phyloP scores from a whole-genome alignment of 306 rosid genomes.

The Cicer chorassanicum region DNA sequence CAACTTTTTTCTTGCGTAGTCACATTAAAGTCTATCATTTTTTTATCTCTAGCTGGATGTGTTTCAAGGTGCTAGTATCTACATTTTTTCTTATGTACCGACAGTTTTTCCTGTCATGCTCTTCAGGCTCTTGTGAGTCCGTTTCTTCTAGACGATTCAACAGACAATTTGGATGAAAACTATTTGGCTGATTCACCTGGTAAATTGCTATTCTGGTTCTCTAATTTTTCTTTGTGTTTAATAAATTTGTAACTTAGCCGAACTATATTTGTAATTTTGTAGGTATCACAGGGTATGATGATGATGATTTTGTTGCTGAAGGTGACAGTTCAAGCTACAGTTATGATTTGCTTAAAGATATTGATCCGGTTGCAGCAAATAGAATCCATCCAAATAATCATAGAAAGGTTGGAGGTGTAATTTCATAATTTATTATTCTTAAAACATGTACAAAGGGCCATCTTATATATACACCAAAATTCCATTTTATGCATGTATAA shows the following conservation, averaged over 20 bases:
- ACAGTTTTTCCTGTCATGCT: not conserved
- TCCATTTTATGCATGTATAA: not conserved
- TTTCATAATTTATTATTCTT: conserved; percentile 38
- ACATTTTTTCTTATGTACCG: not conserved
- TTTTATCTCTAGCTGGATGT: not conserved
- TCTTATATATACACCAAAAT: conserved; percentile 2
- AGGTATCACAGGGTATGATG: conserved; percentile 52
- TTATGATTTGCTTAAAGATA: conserved; percentile 68
- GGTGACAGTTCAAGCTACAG: conserved; percentile 46
- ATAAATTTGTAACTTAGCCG: not conserved
- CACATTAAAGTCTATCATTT: not conserved
- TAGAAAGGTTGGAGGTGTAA: conserved; percentile 64
- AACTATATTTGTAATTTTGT: conserved; percentile 32
- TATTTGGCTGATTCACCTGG: conserved; percentile 51
- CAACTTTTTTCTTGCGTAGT: not conserved
- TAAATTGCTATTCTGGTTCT: conserved; percentile 40
- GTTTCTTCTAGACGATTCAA: conserved; percentile 78
- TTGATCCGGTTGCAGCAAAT: conserved; percentile 88
- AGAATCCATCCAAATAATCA: conserved; percentile 91
- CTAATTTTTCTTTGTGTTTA: not conserved
- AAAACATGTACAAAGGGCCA: conserved; percentile 5
- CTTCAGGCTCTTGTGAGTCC: conserved; percentile 85
- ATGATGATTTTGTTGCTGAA: conserved; percentile 43
- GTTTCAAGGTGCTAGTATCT: conserved; percentile 22
- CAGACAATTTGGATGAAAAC: conserved; percentile 54